Evolutionary conservation across 2,329 filamentous ascomycete species (phyloP).

Genomic region (Trichoderma afroharzianum): DNA sequence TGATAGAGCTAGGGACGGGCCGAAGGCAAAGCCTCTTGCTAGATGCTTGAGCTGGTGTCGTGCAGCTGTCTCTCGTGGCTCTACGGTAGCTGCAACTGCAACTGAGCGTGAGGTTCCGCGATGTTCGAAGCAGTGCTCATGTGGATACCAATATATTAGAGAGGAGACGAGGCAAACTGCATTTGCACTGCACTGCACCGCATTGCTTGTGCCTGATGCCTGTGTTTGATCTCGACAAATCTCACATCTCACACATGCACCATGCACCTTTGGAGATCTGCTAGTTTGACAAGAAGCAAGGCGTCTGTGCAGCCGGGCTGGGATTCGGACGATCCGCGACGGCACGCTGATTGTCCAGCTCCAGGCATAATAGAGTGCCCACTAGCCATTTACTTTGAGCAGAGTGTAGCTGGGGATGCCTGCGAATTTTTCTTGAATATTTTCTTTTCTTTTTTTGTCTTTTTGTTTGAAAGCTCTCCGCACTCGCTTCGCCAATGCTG

Average conservation of each 20-base stretch:
- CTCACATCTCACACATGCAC: neutral
- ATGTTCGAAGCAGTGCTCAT: neutral
- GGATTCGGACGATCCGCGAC: conserved; percentile 2
- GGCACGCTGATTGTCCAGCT: neutral
- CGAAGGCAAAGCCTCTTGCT: neutral
- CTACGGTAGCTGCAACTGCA: neutral
- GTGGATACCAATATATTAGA: neutral
- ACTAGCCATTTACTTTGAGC: neutral
- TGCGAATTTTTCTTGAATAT: neutral
- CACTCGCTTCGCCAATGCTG: neutral
- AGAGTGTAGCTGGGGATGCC: neutral
- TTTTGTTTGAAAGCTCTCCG: neutral
- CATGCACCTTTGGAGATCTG: conserved; percentile 7
- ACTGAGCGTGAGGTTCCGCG: neutral
- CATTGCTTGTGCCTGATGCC: neutral
- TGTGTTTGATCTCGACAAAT: neutral
- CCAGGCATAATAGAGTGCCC: neutral
- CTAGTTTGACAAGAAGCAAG: conserved; percentile 6
- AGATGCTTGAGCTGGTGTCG: neutral
- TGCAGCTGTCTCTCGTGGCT: neutral
- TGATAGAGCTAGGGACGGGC: conserved; percentile 18
- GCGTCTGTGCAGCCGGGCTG: neutral
- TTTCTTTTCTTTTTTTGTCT: neutral
- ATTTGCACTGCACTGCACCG: neutral
- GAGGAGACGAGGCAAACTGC: neutral